phyloP scores from a whole-genome alignment of 2,329 filamentous ascomycete species.

The Fusarium clavum region DNA sequence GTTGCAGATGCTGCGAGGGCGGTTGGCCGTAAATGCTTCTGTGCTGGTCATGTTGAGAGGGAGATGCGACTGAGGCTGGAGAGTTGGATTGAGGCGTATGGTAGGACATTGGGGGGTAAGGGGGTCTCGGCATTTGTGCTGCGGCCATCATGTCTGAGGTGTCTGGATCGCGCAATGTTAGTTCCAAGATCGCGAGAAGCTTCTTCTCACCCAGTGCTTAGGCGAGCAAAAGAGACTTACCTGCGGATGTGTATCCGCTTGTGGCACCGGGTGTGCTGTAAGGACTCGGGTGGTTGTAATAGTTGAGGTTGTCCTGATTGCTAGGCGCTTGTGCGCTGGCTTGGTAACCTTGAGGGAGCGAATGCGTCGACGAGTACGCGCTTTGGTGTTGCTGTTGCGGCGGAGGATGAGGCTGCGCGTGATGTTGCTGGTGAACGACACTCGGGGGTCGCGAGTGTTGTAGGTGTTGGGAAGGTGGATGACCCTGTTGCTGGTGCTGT shows the following conservation, averaged over 20 bases:
- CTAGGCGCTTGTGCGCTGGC: conserved; percentile 71
- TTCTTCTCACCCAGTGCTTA: neutral
- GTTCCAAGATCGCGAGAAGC: conserved; percentile 23
- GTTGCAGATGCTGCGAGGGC: conserved; percentile 80
- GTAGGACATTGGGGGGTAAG: conserved; percentile 89
- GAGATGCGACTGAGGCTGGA: conserved; percentile 90
- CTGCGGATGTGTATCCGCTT: conserved; percentile 87
- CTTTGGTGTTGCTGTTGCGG: conserved; percentile 71
- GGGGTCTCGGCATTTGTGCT: conserved; percentile 75
- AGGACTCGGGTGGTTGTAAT: conserved; percentile 81
- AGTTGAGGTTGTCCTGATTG: conserved; percentile 75
- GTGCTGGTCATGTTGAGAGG: conserved; percentile 89
- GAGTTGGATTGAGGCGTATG: conserved; percentile 96
- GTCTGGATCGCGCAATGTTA: conserved; percentile 54
- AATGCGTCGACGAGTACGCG: conserved; percentile 76
- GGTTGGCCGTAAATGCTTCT: conserved; percentile 86
- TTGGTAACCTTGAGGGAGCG: conserved; percentile 75
- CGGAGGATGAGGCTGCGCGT: conserved; percentile 71
- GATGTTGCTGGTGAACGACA: conserved; percentile 79
- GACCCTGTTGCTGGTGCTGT: conserved; percentile 79
- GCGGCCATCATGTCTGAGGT: conserved; percentile 76
- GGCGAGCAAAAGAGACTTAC: conserved; percentile 64
- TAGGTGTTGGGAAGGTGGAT: conserved; percentile 72
- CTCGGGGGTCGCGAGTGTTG: conserved; percentile 79
- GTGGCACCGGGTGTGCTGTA: conserved; percentile 86